Conservation (phyloP, 202 grass and related monocot species). For the Dendrocalamus latiflorus region DNA sequence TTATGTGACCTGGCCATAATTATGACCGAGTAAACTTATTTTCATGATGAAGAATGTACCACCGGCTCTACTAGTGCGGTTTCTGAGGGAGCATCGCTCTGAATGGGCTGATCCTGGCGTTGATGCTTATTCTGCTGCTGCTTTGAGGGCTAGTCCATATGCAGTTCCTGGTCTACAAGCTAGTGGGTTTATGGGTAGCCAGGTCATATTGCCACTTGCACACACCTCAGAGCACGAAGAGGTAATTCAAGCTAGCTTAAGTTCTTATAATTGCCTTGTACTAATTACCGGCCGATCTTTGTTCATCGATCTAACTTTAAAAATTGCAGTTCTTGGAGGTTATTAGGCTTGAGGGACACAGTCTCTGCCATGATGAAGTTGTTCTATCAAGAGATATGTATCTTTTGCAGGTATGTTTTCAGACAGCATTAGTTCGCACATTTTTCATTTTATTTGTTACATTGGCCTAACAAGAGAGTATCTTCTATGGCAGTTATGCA, state of each 20-base stretch:
- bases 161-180: constrained; percentile 62
- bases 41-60: constrained; percentile 72
- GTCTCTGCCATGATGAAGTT: constrained; percentile 76
- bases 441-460: background rate
- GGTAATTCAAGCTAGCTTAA: constrained; percentile 41
- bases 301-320: background rate
- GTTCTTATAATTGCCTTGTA: background rate
- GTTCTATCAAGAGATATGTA: constrained; percentile 86
- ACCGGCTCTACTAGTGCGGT: constrained; percentile 75
- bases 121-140: constrained; percentile 87
- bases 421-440: background rate
- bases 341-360: constrained; percentile 86
- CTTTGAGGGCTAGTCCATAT: constrained; percentile 66
- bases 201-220: constrained; percentile 90
- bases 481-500: constrained; percentile 64
- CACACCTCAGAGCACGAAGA: constrained; percentile 92
- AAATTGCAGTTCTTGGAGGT: constrained; percentile 79
- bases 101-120: constrained; percentile 90
- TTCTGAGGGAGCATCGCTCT: constrained; percentile 94
- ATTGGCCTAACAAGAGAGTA: background rate
- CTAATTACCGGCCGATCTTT: background rate
- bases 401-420: constrained; percentile 64
- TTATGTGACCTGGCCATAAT: background rate
- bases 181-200: constrained; percentile 69
- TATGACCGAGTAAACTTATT: background rate